These are phyloP conservation scores for Cantharellus cinnabarinus DNA, from an alignment of 768 basidiomycete genomes.

Conservation along the genomic window DNA sequence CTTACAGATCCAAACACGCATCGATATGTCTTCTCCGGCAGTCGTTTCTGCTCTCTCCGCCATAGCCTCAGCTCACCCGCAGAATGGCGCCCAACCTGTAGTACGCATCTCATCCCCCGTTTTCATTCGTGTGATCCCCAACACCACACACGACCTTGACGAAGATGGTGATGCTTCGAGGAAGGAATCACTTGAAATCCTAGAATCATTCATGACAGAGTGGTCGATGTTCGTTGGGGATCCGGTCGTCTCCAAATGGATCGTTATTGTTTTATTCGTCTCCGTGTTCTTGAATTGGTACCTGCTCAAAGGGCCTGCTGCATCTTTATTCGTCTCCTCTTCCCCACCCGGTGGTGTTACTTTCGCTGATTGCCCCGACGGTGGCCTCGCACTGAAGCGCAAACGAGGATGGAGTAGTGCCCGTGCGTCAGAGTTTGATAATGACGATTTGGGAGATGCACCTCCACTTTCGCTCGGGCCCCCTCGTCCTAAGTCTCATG, in stretches of 20 bases:
- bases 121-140: background rate
- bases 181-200: constrained; percentile 19
- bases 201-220: constrained; percentile 73
- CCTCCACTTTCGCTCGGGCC: background rate
- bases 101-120: background rate
- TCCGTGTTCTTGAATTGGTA: constrained; percentile 85
- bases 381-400: background rate
- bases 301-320: constrained; percentile 47
- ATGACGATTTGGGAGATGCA: background rate
- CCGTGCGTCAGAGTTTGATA: background rate
- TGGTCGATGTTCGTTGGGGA: constrained; percentile 90
- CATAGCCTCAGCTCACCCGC: background rate
- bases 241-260: constrained; percentile 86
- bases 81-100: background rate
- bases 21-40: background rate
- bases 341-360: background rate
- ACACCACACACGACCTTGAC: background rate
- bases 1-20: background rate
- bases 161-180: background rate
- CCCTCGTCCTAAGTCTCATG: too few species aligned
- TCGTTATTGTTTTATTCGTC: constrained; percentile 68
- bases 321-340: constrained; percentile 6
- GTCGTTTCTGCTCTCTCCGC: background rate
- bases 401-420: too few species aligned
- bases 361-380: background rate